These are phyloP conservation scores for Metarhizium anisopliae DNA, from an alignment of 2,329 filamentous ascomycete genomes.

Conservation along the genomic window DNA sequence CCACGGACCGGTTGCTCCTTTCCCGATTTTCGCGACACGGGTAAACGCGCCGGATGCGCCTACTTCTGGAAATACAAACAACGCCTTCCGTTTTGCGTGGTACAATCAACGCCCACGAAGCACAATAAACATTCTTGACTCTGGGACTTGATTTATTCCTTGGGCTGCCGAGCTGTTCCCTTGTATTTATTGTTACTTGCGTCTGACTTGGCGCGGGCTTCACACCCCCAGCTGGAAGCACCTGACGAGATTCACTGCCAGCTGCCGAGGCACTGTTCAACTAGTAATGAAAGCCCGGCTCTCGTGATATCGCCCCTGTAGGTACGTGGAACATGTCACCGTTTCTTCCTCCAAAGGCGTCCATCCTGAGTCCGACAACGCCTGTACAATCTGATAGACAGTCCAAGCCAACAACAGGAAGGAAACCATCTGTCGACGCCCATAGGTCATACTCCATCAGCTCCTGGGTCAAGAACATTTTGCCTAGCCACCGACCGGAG, in stretches of 20 bases:
- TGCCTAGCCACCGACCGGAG: slow-evolving; percentile 41
- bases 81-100: background rate
- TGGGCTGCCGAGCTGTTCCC: background rate
- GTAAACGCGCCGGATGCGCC: background rate
- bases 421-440: background rate
- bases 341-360: slow-evolving; percentile 12
- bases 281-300: background rate
- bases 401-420: background rate
- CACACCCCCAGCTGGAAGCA: background rate
- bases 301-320: background rate
- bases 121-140: too few relatives aligned
- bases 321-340: slow-evolving; percentile 11
- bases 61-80: background rate
- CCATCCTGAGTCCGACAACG: slow-evolving; percentile 9
- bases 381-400: background rate
- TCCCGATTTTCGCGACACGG: too few relatives aligned
- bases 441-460: slow-evolving; percentile 20
- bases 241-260: background rate
- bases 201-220: background rate
- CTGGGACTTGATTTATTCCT: background rate
- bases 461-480: slow-evolving; percentile 33
- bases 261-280: background rate
- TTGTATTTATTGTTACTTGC: background rate
- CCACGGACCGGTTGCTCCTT: too few relatives aligned
- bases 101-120: background rate